Conservation (phyloP, 768 basidiomycete genomes). For the Tylopilus sp. region DNA sequence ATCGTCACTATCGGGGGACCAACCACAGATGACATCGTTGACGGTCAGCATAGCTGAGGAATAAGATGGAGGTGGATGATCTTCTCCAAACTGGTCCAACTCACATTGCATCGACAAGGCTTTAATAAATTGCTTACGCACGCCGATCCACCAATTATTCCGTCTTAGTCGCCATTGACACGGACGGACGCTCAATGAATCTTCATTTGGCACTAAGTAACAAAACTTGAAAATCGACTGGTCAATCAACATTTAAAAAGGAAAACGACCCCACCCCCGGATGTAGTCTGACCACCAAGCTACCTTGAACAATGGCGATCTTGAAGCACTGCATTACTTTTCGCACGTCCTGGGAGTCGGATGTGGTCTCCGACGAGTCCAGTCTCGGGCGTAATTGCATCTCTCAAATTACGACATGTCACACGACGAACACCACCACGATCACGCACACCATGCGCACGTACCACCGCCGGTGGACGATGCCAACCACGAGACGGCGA, state of each 20-base stretch:
- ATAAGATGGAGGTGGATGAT: neutral
- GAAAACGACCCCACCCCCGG: too few relatives aligned
- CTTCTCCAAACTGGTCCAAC: too few relatives aligned
- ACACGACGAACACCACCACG: neutral
- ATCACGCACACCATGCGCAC: neutral
- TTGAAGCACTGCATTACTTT: neutral
- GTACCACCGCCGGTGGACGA: neutral
- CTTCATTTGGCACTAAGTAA: too few relatives aligned
- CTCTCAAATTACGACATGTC: neutral
- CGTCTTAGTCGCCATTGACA: neutral
- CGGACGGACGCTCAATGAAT: neutral
- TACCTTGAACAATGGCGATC: neutral
- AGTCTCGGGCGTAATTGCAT: too few relatives aligned
- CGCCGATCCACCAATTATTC: neutral
- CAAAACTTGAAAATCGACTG: neutral
- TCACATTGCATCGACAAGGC: too few relatives aligned
- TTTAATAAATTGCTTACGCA: neutral
- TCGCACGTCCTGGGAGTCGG: neutral
- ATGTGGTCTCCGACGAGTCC: too few relatives aligned
- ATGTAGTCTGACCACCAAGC: too few relatives aligned
- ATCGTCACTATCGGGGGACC: conserved; percentile 27
- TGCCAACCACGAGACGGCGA: conserved; percentile 20
- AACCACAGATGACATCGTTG: conserved; percentile 19
- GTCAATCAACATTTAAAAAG: neutral
- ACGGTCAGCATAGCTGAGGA: conserved; percentile 7